These are phyloP conservation scores for Pythium phragmiticola DNA, from an alignment of 352 stramenopile species.

Conservation along the genomic window DNA sequence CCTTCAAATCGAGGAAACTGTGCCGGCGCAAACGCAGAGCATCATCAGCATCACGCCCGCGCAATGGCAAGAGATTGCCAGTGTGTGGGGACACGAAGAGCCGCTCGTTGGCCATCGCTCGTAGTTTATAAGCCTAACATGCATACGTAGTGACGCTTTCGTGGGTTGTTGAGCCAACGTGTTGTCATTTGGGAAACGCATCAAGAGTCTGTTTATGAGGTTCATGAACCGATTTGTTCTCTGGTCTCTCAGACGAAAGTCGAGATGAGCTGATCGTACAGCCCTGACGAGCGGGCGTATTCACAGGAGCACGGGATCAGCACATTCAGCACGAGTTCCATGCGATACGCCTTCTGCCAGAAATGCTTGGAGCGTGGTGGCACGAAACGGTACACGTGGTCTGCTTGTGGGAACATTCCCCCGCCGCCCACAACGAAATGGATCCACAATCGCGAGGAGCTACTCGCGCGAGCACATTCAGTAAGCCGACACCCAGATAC, in stretches of 20 bases:
- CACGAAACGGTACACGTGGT: slow-evolving; percentile 81
- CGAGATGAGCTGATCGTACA: slow-evolving; percentile 27
- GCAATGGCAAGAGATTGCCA: slow-evolving; percentile 62
- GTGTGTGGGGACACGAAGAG: slow-evolving; percentile 40
- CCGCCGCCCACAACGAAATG: slow-evolving; percentile 65
- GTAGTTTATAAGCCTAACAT: slow-evolving; percentile 12
- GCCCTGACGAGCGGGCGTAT: slow-evolving; percentile 31
- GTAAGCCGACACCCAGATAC: neutral
- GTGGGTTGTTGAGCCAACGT: neutral
- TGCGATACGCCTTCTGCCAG: slow-evolving; percentile 76
- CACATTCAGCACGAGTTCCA: slow-evolving; percentile 80
- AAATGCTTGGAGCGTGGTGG: slow-evolving; percentile 72
- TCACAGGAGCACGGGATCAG: slow-evolving; percentile 76
- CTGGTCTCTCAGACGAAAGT: slow-evolving; percentile 10
- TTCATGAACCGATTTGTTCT: neutral
- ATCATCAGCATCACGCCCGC: slow-evolving; percentile 81
- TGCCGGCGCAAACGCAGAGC: slow-evolving; percentile 64
- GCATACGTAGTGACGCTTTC: neutral
- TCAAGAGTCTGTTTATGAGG: neutral
- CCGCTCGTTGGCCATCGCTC: slow-evolving; percentile 66
- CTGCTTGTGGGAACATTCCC: slow-evolving; percentile 67
- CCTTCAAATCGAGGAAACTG: slow-evolving; percentile 33
- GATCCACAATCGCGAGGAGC: slow-evolving; percentile 73
- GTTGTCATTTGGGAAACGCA: neutral
- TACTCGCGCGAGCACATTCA: slow-evolving; percentile 13